A percentile compares a stretch with the other conserved stretches of the same genome.
phyloP scores from a whole-genome alignment of 805 yeast genomes.

The Zygotorulaspora florentina region DNA sequence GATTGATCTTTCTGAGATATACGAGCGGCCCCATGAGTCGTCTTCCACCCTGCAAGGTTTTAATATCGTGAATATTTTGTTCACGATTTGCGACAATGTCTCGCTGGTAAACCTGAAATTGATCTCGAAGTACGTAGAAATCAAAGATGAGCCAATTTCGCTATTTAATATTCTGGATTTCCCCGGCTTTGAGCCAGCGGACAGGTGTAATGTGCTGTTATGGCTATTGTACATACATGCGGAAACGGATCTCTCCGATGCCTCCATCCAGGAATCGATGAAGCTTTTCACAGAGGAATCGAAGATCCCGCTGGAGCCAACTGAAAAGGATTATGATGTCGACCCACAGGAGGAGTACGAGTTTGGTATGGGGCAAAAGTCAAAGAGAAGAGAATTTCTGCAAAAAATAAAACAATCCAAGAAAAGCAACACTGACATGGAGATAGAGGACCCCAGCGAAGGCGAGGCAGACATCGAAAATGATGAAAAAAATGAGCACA shows the following conservation, averaged over 20 bases:
- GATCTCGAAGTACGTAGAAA: slow-evolving; percentile 20
- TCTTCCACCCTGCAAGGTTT: slow-evolving; percentile 36
- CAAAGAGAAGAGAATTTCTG: slow-evolving; percentile 27
- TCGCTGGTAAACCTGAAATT: slow-evolving; percentile 43
- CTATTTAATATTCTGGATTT: slow-evolving; percentile 74
- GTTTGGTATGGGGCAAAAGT: slow-evolving; percentile 28
- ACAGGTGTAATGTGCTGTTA: slow-evolving; percentile 67
- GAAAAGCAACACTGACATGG: slow-evolving; percentile 2
- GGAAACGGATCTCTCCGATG: slow-evolving; percentile 62
- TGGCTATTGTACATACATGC: slow-evolving; percentile 81
- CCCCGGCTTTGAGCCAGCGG: slow-evolving; percentile 53
- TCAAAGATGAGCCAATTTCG: slow-evolving; percentile 37
- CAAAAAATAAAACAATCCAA: slow-evolving; percentile 3
- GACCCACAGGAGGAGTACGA: slow-evolving; percentile 29
- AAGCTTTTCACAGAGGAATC: slow-evolving; percentile 18
- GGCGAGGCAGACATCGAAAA: slow-evolving; percentile 3
- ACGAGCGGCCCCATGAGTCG: slow-evolving; percentile 53
- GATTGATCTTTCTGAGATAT: slow-evolving; percentile 58
- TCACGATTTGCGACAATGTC: slow-evolving; percentile 63
- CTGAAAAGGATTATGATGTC: slow-evolving; percentile 21
- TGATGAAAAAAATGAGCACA: slow-evolving; percentile 1
- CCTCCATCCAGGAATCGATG: slow-evolving; percentile 38
- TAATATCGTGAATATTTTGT: slow-evolving; percentile 74
- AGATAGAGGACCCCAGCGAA: slow-evolving; percentile 1
- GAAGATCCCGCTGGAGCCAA: slow-evolving; percentile 14